phyloP scores from a whole-genome alignment of 257 asterid species.

The Avicennia marina region DNA sequence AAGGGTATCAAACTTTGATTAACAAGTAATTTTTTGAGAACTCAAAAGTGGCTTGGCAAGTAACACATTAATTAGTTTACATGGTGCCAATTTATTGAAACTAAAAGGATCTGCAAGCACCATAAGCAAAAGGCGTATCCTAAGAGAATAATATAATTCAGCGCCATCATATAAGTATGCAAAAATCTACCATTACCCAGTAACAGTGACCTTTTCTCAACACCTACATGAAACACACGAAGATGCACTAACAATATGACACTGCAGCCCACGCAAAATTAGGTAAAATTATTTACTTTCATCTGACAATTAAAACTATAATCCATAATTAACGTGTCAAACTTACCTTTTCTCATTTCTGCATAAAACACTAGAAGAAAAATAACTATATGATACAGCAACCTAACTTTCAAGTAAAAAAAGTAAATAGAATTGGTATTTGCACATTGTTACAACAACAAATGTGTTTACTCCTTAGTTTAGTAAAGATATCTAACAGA shows the following conservation, averaged over 20 bases:
- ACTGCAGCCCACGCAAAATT: neutral
- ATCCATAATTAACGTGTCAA: neutral
- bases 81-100: neutral
- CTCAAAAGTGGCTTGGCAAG: no score
- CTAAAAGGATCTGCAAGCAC: neutral
- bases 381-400: no score
- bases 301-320: neutral
- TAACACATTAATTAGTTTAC: neutral
- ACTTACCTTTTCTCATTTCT: neutral
- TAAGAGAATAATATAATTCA: neutral
- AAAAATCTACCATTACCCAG: neutral
- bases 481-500: slow-evolving; percentile 1
- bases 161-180: neutral
- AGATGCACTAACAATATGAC: neutral
- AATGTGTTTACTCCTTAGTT: neutral
- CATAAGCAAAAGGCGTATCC: no score
- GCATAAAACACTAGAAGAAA: neutral
- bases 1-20: neutral
- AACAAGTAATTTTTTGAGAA: no score
- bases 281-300: neutral
- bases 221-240: neutral
- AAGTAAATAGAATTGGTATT: neutral
- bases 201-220: neutral
- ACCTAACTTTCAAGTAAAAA: neutral
- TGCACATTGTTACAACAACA: neutral